phyloP scores from a whole-genome alignment of 2,329 filamentous ascomycete genomes.

The Epichloe typhina region DNA sequence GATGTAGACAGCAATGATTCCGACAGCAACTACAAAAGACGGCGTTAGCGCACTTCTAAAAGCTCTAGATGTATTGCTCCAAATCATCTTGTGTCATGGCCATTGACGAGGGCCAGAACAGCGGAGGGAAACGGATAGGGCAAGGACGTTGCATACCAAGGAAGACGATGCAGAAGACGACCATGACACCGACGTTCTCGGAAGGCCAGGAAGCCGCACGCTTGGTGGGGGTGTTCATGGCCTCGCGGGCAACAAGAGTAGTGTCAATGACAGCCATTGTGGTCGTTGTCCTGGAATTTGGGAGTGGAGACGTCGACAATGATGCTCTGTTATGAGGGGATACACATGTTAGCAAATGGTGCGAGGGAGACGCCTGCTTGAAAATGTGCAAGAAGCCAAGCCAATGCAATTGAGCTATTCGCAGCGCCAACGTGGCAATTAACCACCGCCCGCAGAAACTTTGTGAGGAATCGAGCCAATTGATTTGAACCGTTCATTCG shows the following conservation, averaged over 20 bases:
- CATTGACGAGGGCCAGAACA: neutral
- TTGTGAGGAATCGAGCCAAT: neutral
- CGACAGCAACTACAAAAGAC: constrained; percentile 17
- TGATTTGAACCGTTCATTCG: neutral
- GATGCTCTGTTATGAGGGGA: neutral
- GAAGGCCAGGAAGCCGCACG: constrained; percentile 27
- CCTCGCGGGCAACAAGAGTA: constrained; percentile 21
- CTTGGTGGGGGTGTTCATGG: constrained; percentile 21
- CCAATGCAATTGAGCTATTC: neutral
- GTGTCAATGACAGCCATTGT: constrained; percentile 30
- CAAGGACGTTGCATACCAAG: constrained; percentile 18
- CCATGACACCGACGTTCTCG: constrained; percentile 26
- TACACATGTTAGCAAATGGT: neutral
- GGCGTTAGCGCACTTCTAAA: constrained; percentile 5
- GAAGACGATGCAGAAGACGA: constrained; percentile 31
- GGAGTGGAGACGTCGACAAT: neutral
- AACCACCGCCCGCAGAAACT: neutral
- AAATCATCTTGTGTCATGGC: neutral
- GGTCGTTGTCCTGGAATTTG: constrained; percentile 6
- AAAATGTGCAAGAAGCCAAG: neutral
- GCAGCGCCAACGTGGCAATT: neutral
- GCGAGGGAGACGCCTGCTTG: neutral
- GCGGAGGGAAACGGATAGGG: neutral
- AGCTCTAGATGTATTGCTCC: neutral
- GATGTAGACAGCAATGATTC: constrained; percentile 18